Evolutionary conservation across 495 filamentous ascomycete genomes (phyloP), one percentile per base, ranked within the genome.

Genomic region (Monascus purpureus): DNA sequence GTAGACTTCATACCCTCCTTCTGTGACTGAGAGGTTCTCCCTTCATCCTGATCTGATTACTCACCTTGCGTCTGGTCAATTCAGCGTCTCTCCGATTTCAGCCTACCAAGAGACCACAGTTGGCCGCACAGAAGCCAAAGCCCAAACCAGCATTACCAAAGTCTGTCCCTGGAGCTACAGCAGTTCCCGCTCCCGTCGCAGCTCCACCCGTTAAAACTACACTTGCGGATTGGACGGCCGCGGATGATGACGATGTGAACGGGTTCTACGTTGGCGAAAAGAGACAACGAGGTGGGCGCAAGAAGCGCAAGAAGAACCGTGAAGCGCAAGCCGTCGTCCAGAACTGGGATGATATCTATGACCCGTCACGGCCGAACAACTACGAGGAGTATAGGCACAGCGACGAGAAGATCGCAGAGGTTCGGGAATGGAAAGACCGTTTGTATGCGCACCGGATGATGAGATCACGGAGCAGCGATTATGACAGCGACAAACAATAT

Each of bases 331-430:
- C 59, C 25, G 43, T 64, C 23, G 60, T 73, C 31, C 80, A 81
- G 25, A 76, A 93, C 46, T 95, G 87, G 88, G 82, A 93, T 47
- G 87, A 93, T 49, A 74, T 87, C 27, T 96, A 94, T 45, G 88
- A 94, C 44, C 81, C 84, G 0, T 67, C 78, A 2, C 57, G 79
- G 13, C 88, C 88, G 1, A 94, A 85, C 25, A 82, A 73, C 34
- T 86, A 88, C 36, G 76, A 85, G 28, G 81, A 93, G 50, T 95
- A 93, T 47, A 72, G 80, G 28, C 63, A 76, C 23, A 88, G 84
- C 39, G 86, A 93, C 18, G 88, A 94, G 51, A 77, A 80, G 41
- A 70, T 86, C 25, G 49, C 64, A 0, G 82, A 90, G 52, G 68
- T 87, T 13, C 65, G 73, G 23, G 86, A 94, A 35, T 96, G 88